Conservation (phyloP, 345 rosid species). For the Citrus australasica region DNA sequence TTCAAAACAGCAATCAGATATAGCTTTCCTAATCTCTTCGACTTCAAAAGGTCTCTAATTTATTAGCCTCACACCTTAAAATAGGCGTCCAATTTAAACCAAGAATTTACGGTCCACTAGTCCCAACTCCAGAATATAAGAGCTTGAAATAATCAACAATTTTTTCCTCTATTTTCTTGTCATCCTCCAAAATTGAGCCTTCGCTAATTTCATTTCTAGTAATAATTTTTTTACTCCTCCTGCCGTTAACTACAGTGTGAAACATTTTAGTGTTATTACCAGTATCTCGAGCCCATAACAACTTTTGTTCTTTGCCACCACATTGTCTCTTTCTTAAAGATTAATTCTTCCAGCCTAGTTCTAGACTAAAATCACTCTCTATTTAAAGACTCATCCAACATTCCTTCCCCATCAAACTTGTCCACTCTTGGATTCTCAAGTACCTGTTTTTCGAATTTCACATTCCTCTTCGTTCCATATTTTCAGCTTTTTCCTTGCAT, state of each 20-base stretch:
- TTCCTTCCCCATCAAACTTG: not conserved
- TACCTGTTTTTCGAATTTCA: not conserved
- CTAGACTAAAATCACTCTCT: not conserved
- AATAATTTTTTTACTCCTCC: not conserved
- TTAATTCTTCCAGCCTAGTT: not conserved
- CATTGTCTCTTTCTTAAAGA: not conserved
- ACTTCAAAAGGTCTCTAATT: not conserved
- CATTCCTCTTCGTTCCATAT: not conserved
- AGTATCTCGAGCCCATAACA: not conserved
- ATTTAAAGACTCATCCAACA: not conserved
- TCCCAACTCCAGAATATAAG: too few relatives aligned
- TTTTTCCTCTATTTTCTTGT: not conserved
- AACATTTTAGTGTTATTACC: not conserved
- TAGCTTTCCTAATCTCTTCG: not conserved
- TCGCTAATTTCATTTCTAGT: not conserved
- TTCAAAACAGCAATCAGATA: not conserved
- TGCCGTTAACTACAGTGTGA: not conserved
- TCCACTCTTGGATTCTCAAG: not conserved
- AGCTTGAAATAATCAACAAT: not conserved
- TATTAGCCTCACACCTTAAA: not conserved
- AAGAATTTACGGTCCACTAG: not conserved
- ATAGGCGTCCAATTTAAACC: not conserved
- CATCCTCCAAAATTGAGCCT: not conserved
- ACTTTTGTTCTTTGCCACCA: not conserved
- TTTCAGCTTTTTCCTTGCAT: not conserved